phyloP scores from a whole-genome alignment of 179 eudicot species.

The Sideroxylon spinosum region DNA sequence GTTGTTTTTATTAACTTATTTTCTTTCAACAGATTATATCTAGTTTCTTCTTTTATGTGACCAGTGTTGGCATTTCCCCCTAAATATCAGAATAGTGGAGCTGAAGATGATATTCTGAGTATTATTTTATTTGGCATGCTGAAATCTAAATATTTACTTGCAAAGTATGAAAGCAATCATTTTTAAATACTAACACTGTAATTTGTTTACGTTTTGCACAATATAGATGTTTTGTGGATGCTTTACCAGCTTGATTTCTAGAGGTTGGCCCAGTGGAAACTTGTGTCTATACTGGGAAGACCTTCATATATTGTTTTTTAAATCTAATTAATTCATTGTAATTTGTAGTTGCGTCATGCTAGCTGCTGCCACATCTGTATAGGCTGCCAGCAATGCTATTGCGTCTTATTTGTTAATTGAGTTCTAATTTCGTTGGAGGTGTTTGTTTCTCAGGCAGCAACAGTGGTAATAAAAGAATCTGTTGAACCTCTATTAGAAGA shows the following conservation, averaged over 20 bases:
- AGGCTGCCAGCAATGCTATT: background rate
- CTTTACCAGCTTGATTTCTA: background rate
- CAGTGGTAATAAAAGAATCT: slow-evolving; percentile 63
- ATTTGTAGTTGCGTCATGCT: background rate
- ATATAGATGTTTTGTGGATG: background rate
- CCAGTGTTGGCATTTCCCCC: background rate
- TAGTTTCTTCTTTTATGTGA: background rate
- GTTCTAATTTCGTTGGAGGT: slow-evolving; percentile 8
- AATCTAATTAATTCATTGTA: background rate
- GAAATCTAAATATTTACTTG: background rate
- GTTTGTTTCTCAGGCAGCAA: slow-evolving; percentile 59
- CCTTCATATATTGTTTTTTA: background rate
- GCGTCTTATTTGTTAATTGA: background rate
- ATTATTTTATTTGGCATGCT: background rate
- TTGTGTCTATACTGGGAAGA: background rate
- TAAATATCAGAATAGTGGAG: background rate
- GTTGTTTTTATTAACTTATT: too few species aligned
- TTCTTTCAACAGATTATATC: too few species aligned
- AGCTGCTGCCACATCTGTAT: background rate
- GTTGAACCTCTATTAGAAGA: slow-evolving; percentile 91
- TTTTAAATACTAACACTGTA: background rate
- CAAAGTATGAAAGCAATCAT: background rate
- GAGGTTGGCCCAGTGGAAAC: too few species aligned
- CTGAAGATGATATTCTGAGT: background rate
- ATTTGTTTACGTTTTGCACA: background rate